A percentile compares a stretch with the other conserved stretches of the same genome.
These are phyloP conservation scores for Suillus weaverae DNA, from an alignment of 768 basidiomycete species.

Conservation along the genomic window DNA sequence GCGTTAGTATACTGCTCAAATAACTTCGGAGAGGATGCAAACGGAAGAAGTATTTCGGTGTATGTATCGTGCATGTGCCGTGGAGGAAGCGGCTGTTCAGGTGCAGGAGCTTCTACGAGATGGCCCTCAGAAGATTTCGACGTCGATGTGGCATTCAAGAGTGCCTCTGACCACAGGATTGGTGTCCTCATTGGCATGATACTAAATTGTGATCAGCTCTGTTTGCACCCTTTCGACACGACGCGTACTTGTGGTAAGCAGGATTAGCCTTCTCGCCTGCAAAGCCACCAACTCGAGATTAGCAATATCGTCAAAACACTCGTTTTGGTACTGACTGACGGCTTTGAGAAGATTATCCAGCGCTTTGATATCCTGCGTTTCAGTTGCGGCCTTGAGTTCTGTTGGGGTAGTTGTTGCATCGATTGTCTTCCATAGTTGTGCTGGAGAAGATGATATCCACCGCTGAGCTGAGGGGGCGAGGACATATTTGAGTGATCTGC, in stretches of 20 bases:
- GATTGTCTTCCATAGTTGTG: neutral
- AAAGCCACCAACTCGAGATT: neutral
- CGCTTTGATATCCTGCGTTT: conserved; percentile 56
- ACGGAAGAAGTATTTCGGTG: conserved; percentile 63
- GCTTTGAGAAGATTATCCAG: conserved; percentile 57
- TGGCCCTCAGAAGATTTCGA: conserved; percentile 19
- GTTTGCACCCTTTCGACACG: neutral
- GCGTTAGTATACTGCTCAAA: conserved; percentile 74
- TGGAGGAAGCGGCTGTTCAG: conserved; percentile 33
- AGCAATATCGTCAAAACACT: neutral
- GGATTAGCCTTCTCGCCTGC: conserved; percentile 55
- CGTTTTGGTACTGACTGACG: conserved; percentile 49
- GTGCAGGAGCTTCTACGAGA: conserved; percentile 12
- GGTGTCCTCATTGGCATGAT: conserved; percentile 56
- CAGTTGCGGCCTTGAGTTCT: conserved; percentile 35
- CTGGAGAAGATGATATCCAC: conserved; percentile 3
- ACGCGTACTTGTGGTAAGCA: conserved; percentile 48
- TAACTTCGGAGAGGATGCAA: conserved; percentile 55
- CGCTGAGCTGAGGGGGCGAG: neutral
- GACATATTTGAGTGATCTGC: neutral
- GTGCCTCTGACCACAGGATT: conserved; percentile 58
- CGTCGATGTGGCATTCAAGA: conserved; percentile 39
- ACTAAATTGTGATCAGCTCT: conserved; percentile 32
- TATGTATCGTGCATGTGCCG: conserved; percentile 74
- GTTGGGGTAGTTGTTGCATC: conserved; percentile 9